Conservation (phyloP, 2,329 filamentous ascomycete species). For the Ophiostoma tasmaniense region DNA sequence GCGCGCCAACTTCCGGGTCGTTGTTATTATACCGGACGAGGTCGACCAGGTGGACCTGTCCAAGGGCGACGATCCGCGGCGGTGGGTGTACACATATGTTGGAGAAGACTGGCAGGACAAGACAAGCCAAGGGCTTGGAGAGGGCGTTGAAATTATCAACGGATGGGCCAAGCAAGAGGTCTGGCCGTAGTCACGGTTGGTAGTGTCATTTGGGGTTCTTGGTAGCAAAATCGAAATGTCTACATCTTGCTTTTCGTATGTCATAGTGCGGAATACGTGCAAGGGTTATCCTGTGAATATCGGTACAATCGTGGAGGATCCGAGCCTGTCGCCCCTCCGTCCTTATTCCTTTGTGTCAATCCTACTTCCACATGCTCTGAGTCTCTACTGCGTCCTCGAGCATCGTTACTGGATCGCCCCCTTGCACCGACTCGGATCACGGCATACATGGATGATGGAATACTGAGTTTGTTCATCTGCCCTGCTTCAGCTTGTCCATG, state of each 20-base stretch:
- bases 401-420: neutral
- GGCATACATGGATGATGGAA: neutral
- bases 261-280: neutral
- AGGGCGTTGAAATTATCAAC: conserved; percentile 31
- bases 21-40: conserved; percentile 70
- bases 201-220: neutral
- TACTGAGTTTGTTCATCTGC: neutral
- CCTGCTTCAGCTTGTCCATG: neutral
- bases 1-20: conserved; percentile 68
- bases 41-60: conserved; percentile 68
- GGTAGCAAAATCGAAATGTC: neutral
- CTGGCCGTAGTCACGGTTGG: conserved; percentile 46
- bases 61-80: conserved; percentile 51
- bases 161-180: conserved; percentile 62
- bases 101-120: conserved; percentile 26
- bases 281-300: too few relatives aligned
- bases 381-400: neutral
- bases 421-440: neutral
- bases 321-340: neutral
- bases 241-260: neutral
- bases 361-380: neutral
- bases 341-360: neutral
- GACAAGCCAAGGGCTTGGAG: conserved; percentile 7
- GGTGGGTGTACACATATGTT: conserved; percentile 60
- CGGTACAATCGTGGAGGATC: neutral